phyloP scores from a whole-genome alignment of 2,329 filamentous ascomycete genomes.

The Calonectria montana region DNA sequence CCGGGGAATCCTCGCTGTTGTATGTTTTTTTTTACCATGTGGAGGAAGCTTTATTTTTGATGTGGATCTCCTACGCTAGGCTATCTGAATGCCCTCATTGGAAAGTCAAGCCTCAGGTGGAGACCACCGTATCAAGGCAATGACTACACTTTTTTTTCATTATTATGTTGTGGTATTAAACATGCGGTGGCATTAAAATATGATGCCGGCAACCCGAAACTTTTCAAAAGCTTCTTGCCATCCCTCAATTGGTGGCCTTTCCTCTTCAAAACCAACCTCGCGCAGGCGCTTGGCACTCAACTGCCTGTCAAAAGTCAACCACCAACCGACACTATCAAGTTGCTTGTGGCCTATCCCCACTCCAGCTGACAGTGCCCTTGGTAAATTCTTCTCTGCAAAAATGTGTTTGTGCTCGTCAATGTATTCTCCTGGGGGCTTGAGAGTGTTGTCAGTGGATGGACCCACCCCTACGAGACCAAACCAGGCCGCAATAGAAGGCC shows the following conservation, averaged over 20 bases:
- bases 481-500: slow-evolving; percentile 45
- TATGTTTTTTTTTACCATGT: no score
- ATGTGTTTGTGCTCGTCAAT: slow-evolving; percentile 43
- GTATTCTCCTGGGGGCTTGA: slow-evolving; percentile 44
- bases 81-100: no score
- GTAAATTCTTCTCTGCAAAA: slow-evolving; percentile 41
- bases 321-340: slow-evolving; percentile 56
- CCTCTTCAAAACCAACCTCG: slow-evolving; percentile 52
- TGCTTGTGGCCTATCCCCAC: slow-evolving; percentile 52
- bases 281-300: slow-evolving; percentile 55
- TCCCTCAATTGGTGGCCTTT: slow-evolving; percentile 50
- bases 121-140: no score
- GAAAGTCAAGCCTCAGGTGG: no score
- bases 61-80: no score
- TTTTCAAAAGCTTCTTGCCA: slow-evolving; percentile 57
- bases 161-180: no score
- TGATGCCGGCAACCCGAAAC: slow-evolving; percentile 51
- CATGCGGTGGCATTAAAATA: neutral
- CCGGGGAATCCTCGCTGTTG: no score
- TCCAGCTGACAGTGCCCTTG: slow-evolving; percentile 43
- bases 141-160: no score
- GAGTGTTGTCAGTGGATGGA: slow-evolving; percentile 19
- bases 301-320: slow-evolving; percentile 61
- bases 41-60: no score
- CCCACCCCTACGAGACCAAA: slow-evolving; percentile 46